Evolutionary conservation across 306 rosid species (phyloP).

Genomic region (Corylus avellana): DNA sequence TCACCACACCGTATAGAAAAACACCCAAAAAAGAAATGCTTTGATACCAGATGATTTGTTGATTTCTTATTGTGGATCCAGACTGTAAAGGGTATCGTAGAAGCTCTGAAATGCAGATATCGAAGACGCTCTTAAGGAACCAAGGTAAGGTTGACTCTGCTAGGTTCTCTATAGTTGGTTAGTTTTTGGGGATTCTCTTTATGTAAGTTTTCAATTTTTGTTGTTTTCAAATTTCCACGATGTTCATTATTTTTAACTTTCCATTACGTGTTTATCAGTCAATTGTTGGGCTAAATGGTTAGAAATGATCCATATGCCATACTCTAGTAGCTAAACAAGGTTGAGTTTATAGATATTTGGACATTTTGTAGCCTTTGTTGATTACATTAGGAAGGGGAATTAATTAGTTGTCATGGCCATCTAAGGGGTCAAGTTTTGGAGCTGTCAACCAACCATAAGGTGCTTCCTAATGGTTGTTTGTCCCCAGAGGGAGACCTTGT

Average conservation of each 20-base stretch:
- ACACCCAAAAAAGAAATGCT: too few relatives aligned
- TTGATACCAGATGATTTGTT: not conserved
- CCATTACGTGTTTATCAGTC: not conserved
- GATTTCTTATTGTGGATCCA: not conserved
- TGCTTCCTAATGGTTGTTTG: not conserved
- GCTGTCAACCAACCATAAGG: not conserved
- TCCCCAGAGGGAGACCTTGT: not conserved
- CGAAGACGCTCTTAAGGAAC: slow-evolving; percentile 51
- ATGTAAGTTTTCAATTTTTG: not conserved
- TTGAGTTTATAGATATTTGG: not conserved
- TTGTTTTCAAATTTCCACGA: not conserved
- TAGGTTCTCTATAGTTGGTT: not conserved
- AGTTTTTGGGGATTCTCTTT: not conserved
- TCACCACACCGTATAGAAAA: too few relatives aligned
- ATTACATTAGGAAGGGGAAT: not conserved
- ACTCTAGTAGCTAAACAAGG: not conserved
- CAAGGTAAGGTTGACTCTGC: slow-evolving; percentile 38
- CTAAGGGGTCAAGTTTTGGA: not conserved
- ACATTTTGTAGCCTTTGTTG: not conserved
- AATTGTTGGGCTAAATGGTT: not conserved
- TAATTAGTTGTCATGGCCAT: not conserved
- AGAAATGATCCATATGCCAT: not conserved
- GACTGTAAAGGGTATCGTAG: slow-evolving; percentile 1
- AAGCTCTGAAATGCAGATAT: slow-evolving; percentile 33
- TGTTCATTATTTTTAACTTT: not conserved